Evolutionary conservation across 441 rosid species (phyloP), one percentile per base, ranked within the genome.

Genomic region (Populus tomentosa): DNA sequence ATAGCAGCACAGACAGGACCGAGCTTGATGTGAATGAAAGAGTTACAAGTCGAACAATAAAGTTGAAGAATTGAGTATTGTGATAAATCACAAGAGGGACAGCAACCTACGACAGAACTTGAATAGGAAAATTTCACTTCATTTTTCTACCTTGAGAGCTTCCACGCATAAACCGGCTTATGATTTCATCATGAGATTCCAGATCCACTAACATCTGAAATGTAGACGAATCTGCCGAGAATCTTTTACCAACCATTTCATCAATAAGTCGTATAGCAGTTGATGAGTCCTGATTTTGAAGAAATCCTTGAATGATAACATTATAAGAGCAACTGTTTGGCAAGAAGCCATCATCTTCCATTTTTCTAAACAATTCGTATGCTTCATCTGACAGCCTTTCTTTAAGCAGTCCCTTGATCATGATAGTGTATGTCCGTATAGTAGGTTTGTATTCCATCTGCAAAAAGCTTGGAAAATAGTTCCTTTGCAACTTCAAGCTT

Each of bases 401-500:
- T 7, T 56, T 66, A 77, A 78, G 77, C 26, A 84, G 73, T 6
- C 80, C 84, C 64, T 67, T 40, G 18, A 86, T 50, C 73, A 86
- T 72, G 0, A 74, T 67, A 9, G 9, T 80, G 72, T 76, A 82
- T 1, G 78, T 74, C 10, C 61, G 8, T 36, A 74, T 64, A 67
- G 79, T 70, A 14, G 89, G 87, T n/a, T 35, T 82, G 28, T 18
- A 83, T 2, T 28, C 86, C 83, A 32, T 59, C 75, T 0, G 0
- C 0, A 0, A 18, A 10, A 1, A 85, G 79, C 7, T 50, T 32
- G 61, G 59, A 33, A 69, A 84, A 87, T 6, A 84, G 62, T 8
- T 71, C 81, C 77, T 76, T 81, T 9, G 86, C 86, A n/a, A 72
- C 71, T 64, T 85, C 82, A 28, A 83, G 74, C 33, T 80, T 23